Evolutionary conservation across 441 rosid species (phyloP).

Genomic region (Pelargonium myrrhifolium): DNA sequence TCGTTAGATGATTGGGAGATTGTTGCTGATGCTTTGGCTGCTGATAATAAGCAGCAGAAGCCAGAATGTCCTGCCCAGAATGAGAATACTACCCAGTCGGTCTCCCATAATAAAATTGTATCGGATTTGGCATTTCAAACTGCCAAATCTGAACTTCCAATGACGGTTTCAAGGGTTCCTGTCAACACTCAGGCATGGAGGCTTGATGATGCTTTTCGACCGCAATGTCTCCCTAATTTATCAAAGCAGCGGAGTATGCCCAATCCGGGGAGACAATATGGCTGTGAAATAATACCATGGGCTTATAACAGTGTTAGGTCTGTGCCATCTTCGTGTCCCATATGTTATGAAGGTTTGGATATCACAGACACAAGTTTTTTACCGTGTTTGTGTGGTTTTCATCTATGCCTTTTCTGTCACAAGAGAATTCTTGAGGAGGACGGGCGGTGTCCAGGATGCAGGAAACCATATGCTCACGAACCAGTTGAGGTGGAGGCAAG

Average conservation of each 20-base stretch:
- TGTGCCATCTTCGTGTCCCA: constrained; percentile 69
- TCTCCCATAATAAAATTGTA: constrained; percentile 20
- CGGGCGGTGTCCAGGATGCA: constrained; percentile 92
- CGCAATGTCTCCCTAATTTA: constrained; percentile 74
- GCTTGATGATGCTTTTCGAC: constrained; percentile 66
- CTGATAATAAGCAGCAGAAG: constrained; percentile 35
- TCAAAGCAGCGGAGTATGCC: constrained; percentile 60
- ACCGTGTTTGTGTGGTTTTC: constrained; percentile 84
- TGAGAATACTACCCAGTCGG: constrained; percentile 21
- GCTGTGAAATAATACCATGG: constrained; percentile 40
- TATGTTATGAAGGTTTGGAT: constrained; percentile 87
- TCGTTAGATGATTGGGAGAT: constrained; percentile 97
- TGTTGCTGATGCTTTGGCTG: constrained; percentile 89
- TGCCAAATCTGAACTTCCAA: constrained; percentile 26
- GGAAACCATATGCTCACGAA: constrained; percentile 61
- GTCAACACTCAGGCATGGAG: constrained; percentile 61
- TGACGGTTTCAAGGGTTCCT: constrained; percentile 23
- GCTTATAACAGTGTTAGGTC: constrained; percentile 27
- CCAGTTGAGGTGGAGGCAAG: constrained; percentile 44
- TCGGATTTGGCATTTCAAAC: constrained; percentile 23
- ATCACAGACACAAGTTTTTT: constrained; percentile 67
- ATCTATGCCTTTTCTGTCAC: constrained; percentile 89
- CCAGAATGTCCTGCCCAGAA: constrained; percentile 24
- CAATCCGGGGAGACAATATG: constrained; percentile 26
- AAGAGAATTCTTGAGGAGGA: constrained; percentile 82